Base-by-base conservation (phyloP, 805 yeast species). In the Maudiozyma bulderi region DNA sequence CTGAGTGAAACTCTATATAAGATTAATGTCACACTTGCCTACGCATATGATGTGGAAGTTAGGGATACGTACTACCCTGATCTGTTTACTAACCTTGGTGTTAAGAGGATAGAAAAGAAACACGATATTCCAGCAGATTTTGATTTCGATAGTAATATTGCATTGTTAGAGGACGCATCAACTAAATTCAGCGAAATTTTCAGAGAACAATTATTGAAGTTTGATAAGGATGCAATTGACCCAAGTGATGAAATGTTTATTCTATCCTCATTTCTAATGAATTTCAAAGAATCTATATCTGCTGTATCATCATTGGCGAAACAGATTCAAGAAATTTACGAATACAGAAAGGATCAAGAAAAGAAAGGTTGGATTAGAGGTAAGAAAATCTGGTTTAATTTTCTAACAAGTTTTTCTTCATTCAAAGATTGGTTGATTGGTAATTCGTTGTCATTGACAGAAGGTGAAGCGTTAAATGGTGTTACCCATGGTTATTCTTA, bases 221-320 rank as follows among this genome's bases (percentile, higher is more conserved):
- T 32, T 3, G 58, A 63, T 11, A 55, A 52, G 28, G 65, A 66
- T 40, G 56, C 65, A 30, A 54, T 74, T 6, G 59, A 70, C 37
- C 78, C 80, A 9, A 67, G 73, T 46, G 80, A 75, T 50, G 77
- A 76, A 53, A 68, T 73, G 64, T 76, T 76, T 52, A 54, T 76
- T 13, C 48, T 76, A 3, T 74, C 80, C 1, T 74, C 79, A 0
- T 76, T 76, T 55, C 49, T 76, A 28, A 67, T 76, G 62, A 76
- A 76, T 54, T 62, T 73, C 43, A 69, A 74, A 52, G 73, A 73
- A 51, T 59, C 66, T 28, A 61, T 73, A 0, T 60, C 65, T 40
- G 51, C 64, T 0, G 57, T 69, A 3, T 56, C 67, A 6, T 53
- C 56, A 8, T 51, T 74, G 31, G 57, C 72, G 51, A 63, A 60